Conservation (phyloP, 306 rosid genomes). For the Sphenostylis stenocarpa region DNA sequence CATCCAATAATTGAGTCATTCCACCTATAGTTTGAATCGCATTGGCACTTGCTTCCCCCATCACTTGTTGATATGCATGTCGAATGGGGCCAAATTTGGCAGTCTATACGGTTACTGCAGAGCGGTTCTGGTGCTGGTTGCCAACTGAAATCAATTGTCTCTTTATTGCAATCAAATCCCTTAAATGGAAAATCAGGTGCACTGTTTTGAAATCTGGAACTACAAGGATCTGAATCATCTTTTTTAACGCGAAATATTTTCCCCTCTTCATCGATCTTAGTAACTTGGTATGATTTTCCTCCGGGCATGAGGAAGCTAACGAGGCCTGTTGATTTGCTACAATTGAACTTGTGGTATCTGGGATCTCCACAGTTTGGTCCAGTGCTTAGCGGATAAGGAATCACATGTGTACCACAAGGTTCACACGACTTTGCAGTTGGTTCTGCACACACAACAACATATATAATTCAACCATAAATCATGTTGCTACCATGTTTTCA, state of each 20-base stretch:
- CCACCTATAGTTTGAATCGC: slow-evolving; percentile 32
- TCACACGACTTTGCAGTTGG: slow-evolving; percentile 32
- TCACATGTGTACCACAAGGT: slow-evolving; percentile 46
- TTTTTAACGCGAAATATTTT: slow-evolving; percentile 24
- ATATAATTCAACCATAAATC: background rate
- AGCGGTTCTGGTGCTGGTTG: slow-evolving; percentile 23
- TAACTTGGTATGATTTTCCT: background rate
- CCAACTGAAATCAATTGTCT: slow-evolving; percentile 34
- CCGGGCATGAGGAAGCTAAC: slow-evolving; percentile 28
- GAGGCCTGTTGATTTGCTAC: background rate
- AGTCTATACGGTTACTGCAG: slow-evolving; percentile 23
- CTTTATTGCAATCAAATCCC: background rate
- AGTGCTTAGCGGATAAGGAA: slow-evolving; percentile 63
- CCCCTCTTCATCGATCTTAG: background rate
- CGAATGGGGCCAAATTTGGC: slow-evolving; percentile 43
- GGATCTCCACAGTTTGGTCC: slow-evolving; percentile 49
- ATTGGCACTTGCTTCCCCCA: slow-evolving; percentile 33
- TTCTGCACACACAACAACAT: slow-evolving; percentile 40
- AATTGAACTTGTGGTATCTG: slow-evolving; percentile 30
- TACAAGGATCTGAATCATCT: background rate
- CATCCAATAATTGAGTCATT: slow-evolving; percentile 8
- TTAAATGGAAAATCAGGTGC: background rate
- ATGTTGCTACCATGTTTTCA: background rate
- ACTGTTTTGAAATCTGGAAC: background rate
- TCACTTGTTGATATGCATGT: slow-evolving; percentile 20